Percentiles rank a stretch among this genome's conserved stretches.
phyloP scores from a whole-genome alignment of 2,329 filamentous ascomycete genomes.

The Nigrospora oryzae region DNA sequence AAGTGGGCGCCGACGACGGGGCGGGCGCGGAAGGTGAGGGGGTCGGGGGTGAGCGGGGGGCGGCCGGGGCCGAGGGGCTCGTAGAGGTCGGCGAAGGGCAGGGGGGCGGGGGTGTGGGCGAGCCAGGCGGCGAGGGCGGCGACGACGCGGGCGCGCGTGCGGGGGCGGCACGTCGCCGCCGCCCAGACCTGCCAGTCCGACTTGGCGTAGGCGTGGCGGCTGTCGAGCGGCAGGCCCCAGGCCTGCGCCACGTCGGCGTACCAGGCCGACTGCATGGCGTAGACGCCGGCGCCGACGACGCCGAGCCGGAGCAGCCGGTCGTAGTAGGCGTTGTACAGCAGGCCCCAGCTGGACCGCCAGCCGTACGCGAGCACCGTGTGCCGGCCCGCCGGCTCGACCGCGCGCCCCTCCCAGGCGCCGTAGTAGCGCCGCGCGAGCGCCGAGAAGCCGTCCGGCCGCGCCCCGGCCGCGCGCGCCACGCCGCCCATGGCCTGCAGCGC shows the following conservation, averaged over 20 bases:
- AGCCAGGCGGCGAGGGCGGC: slow-evolving; percentile 59
- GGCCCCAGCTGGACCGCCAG: slow-evolving; percentile 16
- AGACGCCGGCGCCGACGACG: slow-evolving; percentile 14
- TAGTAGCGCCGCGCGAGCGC: slow-evolving; percentile 31
- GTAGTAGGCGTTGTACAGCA: slow-evolving; percentile 17
- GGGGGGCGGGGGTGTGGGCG: slow-evolving; percentile 56
- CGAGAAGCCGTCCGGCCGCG: slow-evolving; percentile 40
- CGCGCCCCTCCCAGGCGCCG: slow-evolving; percentile 12
- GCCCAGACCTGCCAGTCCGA: slow-evolving; percentile 69
- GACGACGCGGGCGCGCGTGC: slow-evolving; percentile 51
- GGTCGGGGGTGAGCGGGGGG: slow-evolving; percentile 37
- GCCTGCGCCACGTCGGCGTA: slow-evolving; percentile 50
- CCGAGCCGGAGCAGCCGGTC: slow-evolving; percentile 26
- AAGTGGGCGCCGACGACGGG: slow-evolving; percentile 68
- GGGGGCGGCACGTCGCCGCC: slow-evolving; percentile 52
- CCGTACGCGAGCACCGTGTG: slow-evolving; percentile 19
- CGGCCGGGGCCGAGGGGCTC: slow-evolving; percentile 53
- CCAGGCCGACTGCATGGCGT: slow-evolving; percentile 22
- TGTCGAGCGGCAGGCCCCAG: slow-evolving; percentile 64
- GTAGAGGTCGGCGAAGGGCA: slow-evolving; percentile 60
- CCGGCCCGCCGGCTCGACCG: slow-evolving; percentile 11
- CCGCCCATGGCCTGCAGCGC: slow-evolving; percentile 70
- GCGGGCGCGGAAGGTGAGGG: slow-evolving; percentile 57
- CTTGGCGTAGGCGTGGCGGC: slow-evolving; percentile 63
- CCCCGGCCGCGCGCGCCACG: slow-evolving; percentile 46